Evolutionary conservation across 1,284 basidiomycete genomes (phyloP), one percentile per base, ranked within the genome.

Genomic region (Spongiforma sp.): DNA sequence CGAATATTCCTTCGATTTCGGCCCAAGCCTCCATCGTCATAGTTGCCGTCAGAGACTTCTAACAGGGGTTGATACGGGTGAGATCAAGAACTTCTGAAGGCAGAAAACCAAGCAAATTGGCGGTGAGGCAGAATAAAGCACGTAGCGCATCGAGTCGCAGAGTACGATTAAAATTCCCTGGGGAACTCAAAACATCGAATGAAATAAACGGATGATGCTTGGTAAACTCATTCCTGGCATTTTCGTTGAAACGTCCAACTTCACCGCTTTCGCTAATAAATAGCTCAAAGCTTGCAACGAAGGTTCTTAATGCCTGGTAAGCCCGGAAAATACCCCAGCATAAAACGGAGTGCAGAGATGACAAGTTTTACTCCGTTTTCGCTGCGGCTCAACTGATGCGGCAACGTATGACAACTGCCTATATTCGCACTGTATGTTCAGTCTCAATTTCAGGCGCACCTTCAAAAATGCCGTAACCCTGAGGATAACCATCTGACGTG

Each of bases 361-460:
- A 65, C 74, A n/a, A 74, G 68, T 69, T 72, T 73, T 72, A 64
- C 69, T 62, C 71, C 73, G 69, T 74, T 65, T 63, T 62, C 62
- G 62, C 66, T 66, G 74, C 74, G 68, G 72, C 76, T 77, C 71
- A 76, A 75, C 66, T 61, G 75, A 75, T 77, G 77, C 74, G 64
- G 66, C 67, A 69, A 74, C 57, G 66, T 64, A 65, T 66, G 61
- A 68, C 52, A 75, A 68, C 67, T 76, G 75, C 78, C 77, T 77
- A 62, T 71, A 75, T 71, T 76, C 67, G 70, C 76, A 70, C 68
- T 67, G 68, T 57, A 69, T 68, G 67, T 82, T 82, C 73, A 85
- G 79, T 83, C 84, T 86, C 76, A 86, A 84, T 75, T 81, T 85
- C 83, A 81, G 89, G 90, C 91, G 90, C 85, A 93, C 91, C 91